phyloP scores from a whole-genome alignment of 2,329 filamentous ascomycete species.

The Drechslerella coelobrocha region DNA sequence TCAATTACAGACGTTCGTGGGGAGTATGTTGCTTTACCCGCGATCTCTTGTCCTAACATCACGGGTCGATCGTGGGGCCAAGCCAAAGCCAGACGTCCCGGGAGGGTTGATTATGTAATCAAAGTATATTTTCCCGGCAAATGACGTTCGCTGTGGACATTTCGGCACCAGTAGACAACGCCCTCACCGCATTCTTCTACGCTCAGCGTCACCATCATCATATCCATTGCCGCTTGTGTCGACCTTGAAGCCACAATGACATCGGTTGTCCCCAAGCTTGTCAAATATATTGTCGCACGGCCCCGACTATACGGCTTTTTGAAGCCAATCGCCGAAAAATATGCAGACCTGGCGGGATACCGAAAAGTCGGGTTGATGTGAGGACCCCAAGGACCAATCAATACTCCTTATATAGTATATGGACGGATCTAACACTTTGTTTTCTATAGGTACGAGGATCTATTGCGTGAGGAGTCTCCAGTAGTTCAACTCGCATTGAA shows the following conservation, averaged over 20 bases:
- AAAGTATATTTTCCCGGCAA: slow-evolving; percentile 14
- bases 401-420: no score
- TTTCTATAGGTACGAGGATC: slow-evolving; percentile 79
- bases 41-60: no score
- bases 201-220: slow-evolving; percentile 3
- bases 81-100: no score
- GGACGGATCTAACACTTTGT: no score
- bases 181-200: slow-evolving; percentile 6
- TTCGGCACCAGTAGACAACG: slow-evolving; percentile 22
- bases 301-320: slow-evolving; percentile 84
- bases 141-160: slow-evolving; percentile 36
- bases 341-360: slow-evolving; percentile 87
- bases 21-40: no score
- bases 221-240: not conserved
- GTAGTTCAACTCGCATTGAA: slow-evolving; percentile 84
- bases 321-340: slow-evolving; percentile 85
- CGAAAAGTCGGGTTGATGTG: slow-evolving; percentile 91
- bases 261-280: slow-evolving; percentile 55
- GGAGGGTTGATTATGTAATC: slow-evolving; percentile 34
- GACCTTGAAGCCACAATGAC: slow-evolving; percentile 22
- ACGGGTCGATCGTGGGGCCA: no score
- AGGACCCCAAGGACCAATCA: no score
- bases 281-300: slow-evolving; percentile 78
- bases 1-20: no score
- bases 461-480: slow-evolving; percentile 92